A percentile compares a stretch with the other conserved stretches of the same genome.
phyloP scores from a whole-genome alignment of 2,329 filamentous ascomycete genomes.

The Trichoderma pleuroti region DNA sequence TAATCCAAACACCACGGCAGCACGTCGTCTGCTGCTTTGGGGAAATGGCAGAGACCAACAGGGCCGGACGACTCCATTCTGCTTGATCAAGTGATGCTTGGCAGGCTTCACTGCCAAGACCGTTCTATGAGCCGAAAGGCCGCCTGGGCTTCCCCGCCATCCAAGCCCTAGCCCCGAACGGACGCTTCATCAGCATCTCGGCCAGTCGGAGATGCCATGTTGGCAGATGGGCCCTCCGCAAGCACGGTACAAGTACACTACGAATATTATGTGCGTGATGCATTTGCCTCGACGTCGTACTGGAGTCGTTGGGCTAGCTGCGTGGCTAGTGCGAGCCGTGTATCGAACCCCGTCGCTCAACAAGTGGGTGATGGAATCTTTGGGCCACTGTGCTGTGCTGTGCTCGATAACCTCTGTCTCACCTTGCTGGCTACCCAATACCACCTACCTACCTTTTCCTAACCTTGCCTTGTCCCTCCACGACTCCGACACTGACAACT shows the following conservation, averaged over 20 bases:
- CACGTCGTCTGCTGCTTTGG: background rate
- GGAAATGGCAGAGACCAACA: background rate
- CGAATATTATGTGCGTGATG: conserved; percentile 13
- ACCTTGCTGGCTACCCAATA: conserved; percentile 5
- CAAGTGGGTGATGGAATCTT: background rate
- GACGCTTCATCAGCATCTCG: background rate
- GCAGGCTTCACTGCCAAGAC: conserved; percentile 12
- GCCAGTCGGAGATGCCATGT: conserved; percentile 10
- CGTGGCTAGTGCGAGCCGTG: background rate
- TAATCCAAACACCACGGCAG: background rate
- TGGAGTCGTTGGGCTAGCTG: background rate
- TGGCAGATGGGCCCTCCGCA: background rate
- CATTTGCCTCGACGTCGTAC: conserved; percentile 2
- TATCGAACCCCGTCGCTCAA: background rate
- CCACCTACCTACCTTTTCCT: background rate
- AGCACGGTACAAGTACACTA: background rate
- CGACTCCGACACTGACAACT: background rate
- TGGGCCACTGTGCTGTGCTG: background rate
- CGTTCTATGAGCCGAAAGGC: conserved; percentile 13
- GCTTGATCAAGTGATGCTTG: conserved; percentile 15
- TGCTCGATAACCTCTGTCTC: background rate
- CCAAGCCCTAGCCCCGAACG: conserved; percentile 9
- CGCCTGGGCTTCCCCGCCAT: conserved; percentile 15
- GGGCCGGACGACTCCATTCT: conserved; percentile 5
- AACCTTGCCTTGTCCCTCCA: background rate